These are phyloP conservation scores for Tirmania nivea DNA, from an alignment of 495 filamentous ascomycete species.

Conservation along the genomic window DNA sequence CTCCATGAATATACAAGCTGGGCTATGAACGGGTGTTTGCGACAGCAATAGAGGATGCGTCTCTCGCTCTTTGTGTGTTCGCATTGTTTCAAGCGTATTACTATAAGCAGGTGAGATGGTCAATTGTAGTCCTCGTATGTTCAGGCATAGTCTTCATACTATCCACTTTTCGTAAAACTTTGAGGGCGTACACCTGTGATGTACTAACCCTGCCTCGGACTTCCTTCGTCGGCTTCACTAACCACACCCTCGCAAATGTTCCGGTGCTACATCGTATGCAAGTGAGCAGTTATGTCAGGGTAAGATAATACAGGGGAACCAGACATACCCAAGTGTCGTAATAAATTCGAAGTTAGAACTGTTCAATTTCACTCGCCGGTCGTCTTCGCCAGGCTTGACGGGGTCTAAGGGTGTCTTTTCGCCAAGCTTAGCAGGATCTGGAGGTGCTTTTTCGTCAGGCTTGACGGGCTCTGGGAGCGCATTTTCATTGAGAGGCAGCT, in stretches of 20 bases:
- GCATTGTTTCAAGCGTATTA: conserved; percentile 90
- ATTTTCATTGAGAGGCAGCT: too few species aligned
- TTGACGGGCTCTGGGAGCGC: too few species aligned
- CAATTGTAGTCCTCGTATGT: conserved; percentile 5
- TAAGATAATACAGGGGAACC: conserved; percentile 8
- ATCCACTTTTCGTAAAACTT: conserved; percentile 79
- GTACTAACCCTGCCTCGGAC: conserved; percentile 30
- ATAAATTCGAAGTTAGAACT: conserved; percentile 47
- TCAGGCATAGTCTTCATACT: conserved; percentile 23
- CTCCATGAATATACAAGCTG: conserved; percentile 77
- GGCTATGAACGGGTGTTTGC: conserved; percentile 89
- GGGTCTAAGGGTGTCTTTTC: background rate
- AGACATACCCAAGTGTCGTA: conserved; percentile 50
- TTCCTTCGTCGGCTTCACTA: conserved; percentile 39
- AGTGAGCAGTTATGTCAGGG: conserved; percentile 16
- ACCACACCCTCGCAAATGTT: conserved; percentile 89
- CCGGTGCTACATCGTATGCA: conserved; percentile 30
- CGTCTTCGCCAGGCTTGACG: background rate
- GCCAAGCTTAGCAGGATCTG: too few species aligned
- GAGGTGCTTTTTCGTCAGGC: too few species aligned
- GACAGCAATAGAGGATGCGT: conserved; percentile 61
- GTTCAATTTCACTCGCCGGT: conserved; percentile 27
- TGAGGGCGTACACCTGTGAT: conserved; percentile 71
- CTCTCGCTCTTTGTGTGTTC: conserved; percentile 94
- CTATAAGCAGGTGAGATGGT: conserved; percentile 24